A percentile compares a stretch with the other conserved stretches of the same genome.
Conservation (phyloP, 495 filamentous ascomycete species). For the Poronia punctata region DNA sequence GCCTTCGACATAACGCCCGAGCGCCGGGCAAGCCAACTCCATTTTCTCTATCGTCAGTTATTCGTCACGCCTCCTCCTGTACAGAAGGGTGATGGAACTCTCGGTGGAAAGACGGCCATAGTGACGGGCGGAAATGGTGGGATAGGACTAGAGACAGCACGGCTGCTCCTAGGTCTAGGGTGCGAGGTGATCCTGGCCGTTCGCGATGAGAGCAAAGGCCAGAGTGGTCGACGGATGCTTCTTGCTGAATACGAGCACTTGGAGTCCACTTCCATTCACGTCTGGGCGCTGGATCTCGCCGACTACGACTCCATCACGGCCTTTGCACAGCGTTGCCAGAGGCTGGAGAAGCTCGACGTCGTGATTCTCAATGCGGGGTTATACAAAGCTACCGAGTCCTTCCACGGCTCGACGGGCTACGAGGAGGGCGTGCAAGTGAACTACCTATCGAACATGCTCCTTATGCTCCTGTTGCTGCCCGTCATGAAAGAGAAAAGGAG, state of each 20-base stretch:
- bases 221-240: constrained; percentile 12
- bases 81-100: constrained; percentile 7
- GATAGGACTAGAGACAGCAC: constrained; percentile 39
- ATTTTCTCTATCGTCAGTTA: constrained; percentile 15
- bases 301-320: constrained; percentile 33
- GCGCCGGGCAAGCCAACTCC: not conserved
- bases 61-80: constrained; percentile 9
- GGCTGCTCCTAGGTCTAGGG: constrained; percentile 36
- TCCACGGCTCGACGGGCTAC: constrained; percentile 29
- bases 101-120: constrained; percentile 35
- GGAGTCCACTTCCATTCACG: constrained; percentile 30
- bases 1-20: constrained; percentile 6
- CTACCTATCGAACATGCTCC: constrained; percentile 35
- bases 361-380: constrained; percentile 45
- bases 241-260: not conserved
- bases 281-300: constrained; percentile 49
- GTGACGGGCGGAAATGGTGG: constrained; percentile 48
- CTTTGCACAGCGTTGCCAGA: constrained; percentile 33
- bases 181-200: constrained; percentile 42
- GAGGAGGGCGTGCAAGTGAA: constrained; percentile 38
- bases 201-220: constrained; percentile 38
- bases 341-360: constrained; percentile 36
- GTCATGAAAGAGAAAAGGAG: constrained; percentile 19
- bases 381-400: constrained; percentile 16
- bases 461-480: constrained; percentile 38